Evolutionary conservation across 306 rosid species (phyloP).

Genomic region (Vigna hirtella): DNA sequence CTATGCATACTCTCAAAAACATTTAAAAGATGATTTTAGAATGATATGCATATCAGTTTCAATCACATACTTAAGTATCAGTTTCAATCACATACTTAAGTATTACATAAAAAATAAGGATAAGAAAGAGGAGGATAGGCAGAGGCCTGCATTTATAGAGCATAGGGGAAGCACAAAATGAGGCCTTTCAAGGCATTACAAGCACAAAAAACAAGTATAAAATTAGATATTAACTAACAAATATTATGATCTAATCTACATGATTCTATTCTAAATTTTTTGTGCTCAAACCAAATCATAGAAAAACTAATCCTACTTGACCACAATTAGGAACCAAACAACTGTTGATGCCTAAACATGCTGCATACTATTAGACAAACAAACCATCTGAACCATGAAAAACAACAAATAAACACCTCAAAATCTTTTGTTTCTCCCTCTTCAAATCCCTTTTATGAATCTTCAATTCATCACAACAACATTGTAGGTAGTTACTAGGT

Average conservation of each 20-base stretch:
- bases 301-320: neutral
- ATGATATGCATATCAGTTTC: constrained; percentile 10
- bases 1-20: constrained; percentile 8
- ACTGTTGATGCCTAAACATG: too few relatives aligned
- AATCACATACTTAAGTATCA: neutral
- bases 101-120: constrained; percentile 15
- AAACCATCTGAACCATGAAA: too few relatives aligned
- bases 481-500: constrained; percentile 41
- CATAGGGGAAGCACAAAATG: constrained; percentile 3
- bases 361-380: too few relatives aligned
- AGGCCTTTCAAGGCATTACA: constrained; percentile 5
- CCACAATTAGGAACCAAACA: too few relatives aligned
- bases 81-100: constrained; percentile 9
- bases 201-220: neutral
- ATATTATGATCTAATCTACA: neutral
- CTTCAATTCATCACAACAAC: constrained; percentile 53
- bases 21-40: constrained; percentile 26
- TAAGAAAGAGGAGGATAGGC: neutral
- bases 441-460: constrained; percentile 53
- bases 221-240: constrained; percentile 1
- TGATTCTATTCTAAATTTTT: neutral
- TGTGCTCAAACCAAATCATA: neutral
- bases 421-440: constrained; percentile 62
- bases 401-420: constrained; percentile 56
- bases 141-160: constrained; percentile 5